These are phyloP conservation scores for Asparagopsis taxiformis DNA, from an alignment of 31 red algal genomes.

Conservation along the genomic window DNA sequence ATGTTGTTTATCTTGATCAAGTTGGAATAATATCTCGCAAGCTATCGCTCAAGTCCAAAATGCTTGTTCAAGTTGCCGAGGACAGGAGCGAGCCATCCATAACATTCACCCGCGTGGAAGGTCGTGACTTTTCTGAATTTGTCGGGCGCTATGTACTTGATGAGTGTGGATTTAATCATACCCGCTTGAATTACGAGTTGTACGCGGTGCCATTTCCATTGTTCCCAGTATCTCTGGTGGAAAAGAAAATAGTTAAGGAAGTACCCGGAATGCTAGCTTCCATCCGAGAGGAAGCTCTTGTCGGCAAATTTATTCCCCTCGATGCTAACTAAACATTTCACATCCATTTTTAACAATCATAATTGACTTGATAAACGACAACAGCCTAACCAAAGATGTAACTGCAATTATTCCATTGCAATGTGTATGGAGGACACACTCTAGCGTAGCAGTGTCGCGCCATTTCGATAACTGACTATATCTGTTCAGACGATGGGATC, in stretches of 20 bases:
- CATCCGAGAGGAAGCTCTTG: constrained; percentile 61
- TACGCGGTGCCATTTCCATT: constrained; percentile 72
- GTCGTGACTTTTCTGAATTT: constrained; percentile 87
- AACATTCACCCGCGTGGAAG: constrained; percentile 48
- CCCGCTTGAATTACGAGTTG: constrained; percentile 75
- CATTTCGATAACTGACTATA: too few species aligned
- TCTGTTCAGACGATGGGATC: too few species aligned
- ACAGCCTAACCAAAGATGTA: too few species aligned
- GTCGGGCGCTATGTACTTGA: constrained; percentile 60
- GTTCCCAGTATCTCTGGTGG: constrained; percentile 87
- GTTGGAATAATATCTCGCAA: constrained; percentile 69
- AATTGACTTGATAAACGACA: neutral
- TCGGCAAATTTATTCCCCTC: constrained; percentile 26
- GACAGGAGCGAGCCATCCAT: constrained; percentile 22
- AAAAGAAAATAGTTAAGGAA: constrained; percentile 92
- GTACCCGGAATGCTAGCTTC: constrained; percentile 80
- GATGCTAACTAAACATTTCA: neutral
- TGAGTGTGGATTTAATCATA: constrained; percentile 10
- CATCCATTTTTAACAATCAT: neutral
- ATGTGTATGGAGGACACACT: too few species aligned
- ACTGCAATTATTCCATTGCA: too few species aligned
- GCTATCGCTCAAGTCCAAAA: constrained; percentile 55
- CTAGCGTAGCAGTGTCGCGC: too few species aligned
- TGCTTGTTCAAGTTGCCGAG: constrained; percentile 60
- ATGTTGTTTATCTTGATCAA: constrained; percentile 65